Percentiles rank a stretch among this genome's conserved stretches.
Conservation (phyloP, 192 early-diverging fungal species). For the Dissophora globulifera region DNA sequence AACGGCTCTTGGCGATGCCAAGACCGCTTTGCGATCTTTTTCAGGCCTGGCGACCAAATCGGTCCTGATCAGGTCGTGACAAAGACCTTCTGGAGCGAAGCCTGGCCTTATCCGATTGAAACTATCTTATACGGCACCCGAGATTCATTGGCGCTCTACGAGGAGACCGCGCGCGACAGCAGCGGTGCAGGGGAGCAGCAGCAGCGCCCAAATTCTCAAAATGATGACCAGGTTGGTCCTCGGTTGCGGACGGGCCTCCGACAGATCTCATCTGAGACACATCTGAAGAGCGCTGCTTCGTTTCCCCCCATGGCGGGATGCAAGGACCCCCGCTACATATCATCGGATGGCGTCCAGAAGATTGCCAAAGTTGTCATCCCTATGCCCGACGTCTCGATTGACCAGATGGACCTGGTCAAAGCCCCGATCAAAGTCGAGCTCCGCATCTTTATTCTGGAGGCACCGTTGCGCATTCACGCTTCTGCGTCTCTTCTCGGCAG, state of each 20-base stretch:
- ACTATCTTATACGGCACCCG: constrained; percentile 45
- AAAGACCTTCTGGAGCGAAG: constrained; percentile 54
- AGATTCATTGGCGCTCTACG: background rate
- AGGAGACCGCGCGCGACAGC: background rate
- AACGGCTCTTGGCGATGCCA: constrained; percentile 51
- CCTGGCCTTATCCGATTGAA: constrained; percentile 53
- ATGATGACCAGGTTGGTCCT: constrained; percentile 19
- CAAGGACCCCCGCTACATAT: constrained; percentile 44
- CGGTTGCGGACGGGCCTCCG: constrained; percentile 10
- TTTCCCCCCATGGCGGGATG: constrained; percentile 15
- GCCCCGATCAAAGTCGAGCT: constrained; percentile 46
- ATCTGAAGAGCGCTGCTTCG: constrained; percentile 31
- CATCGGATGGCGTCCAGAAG: constrained; percentile 36
- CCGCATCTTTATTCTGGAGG: constrained; percentile 39
- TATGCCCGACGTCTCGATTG: constrained; percentile 50
- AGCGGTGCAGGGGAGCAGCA: too few relatives aligned
- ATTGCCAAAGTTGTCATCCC: constrained; percentile 50
- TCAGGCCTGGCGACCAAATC: constrained; percentile 43
- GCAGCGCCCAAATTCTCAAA: too few relatives aligned
- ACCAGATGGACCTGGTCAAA: constrained; percentile 47
- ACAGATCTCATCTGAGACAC: constrained; percentile 4
- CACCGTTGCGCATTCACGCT: constrained; percentile 33
- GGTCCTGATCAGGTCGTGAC: constrained; percentile 48
- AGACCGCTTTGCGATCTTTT: constrained; percentile 50
- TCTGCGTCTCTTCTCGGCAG: constrained; percentile 33